These are phyloP conservation scores for Kwoniella dendrophila DNA, from an alignment of 768 basidiomycete species.

Conservation along the genomic window DNA sequence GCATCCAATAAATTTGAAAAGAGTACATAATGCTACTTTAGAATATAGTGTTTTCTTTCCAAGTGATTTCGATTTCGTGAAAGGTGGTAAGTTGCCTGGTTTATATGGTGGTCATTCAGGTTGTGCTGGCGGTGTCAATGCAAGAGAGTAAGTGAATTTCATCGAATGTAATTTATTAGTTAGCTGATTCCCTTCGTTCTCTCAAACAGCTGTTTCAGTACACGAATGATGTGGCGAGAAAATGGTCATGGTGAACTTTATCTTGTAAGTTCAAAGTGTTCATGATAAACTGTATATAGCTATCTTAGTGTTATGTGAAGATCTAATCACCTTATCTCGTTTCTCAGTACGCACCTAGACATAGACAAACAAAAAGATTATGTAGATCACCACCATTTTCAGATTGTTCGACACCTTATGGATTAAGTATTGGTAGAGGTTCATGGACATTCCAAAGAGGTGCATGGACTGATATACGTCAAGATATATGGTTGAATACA, in stretches of 20 bases:
- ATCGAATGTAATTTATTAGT: not conserved
- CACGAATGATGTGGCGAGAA: conserved; percentile 68
- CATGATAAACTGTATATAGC: not conserved
- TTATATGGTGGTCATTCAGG: conserved; percentile 59
- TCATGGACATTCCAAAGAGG: conserved; percentile 67
- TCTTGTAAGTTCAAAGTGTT: conserved; percentile 60
- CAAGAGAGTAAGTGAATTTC: conserved; percentile 12
- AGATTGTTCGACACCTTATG: conserved; percentile 68
- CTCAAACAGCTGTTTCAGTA: conserved; percentile 76
- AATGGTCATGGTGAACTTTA: conserved; percentile 65
- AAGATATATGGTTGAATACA: conserved; percentile 72
- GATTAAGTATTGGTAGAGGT: conserved; percentile 72
- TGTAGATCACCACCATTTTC: conserved; percentile 65
- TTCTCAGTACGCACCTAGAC: conserved; percentile 71
- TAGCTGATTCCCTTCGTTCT: conserved; percentile 1
- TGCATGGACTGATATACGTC: conserved; percentile 69
- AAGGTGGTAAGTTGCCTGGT: conserved; percentile 79
- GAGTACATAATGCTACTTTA: conserved; percentile 13
- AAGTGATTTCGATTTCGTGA: conserved; percentile 70
- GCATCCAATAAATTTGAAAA: conserved; percentile 10
- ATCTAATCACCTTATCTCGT: not conserved
- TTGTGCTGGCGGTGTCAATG: conserved; percentile 32
- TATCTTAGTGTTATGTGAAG: too few relatives aligned
- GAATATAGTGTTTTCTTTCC: conserved; percentile 60
- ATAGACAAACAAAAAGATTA: conserved; percentile 55